Evolutionary conservation across 164 flowering plant genomes (phyloP), one percentile per base, ranked within the genome.

Genomic region (Liriodendron chinense): DNA sequence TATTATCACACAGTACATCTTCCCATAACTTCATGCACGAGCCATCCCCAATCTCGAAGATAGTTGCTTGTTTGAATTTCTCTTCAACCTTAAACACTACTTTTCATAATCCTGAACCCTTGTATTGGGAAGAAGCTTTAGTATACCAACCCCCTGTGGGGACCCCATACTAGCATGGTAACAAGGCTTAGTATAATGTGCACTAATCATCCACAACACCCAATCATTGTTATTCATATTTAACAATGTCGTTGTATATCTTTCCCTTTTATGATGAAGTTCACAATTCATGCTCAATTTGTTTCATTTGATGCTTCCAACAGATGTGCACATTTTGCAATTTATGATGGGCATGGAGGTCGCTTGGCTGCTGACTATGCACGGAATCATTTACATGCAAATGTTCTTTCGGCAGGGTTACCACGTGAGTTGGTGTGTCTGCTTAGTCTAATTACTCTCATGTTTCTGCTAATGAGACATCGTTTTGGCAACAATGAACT

Each of bases 391-490:
- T 83, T 94, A 62, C 97, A 94, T 75, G 53, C 74, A 20, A 94
- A 88, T 84, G 94, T 91, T 75, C 85, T 92, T 65, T 87, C 87
- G 6, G 91, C 93, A 65, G 98, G 98, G 80, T 89, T 94, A 89
- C 97, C 98, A 94, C 97, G 95, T 92, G 98, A 94, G 93, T 89
- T 85, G 93, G 93, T 88, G 84, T 86, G 93, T 88, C 82, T 78
- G 78, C 87, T 74, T 79, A 77, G 84, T 85, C 80, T 78, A 68
- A 62, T 74, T 76, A 47, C 12, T 23, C 43, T 56, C 53, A 61
- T 79, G 59, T 78, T 43, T 24, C 34, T 34, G 43, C 43, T 23
- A 26, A 66, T 23, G 28, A 66, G 12, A 66, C 69, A 66, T 24
- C 10, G 16, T 23, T 66, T 66, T 66, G 47, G 18, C 12, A 26